phyloP scores from a whole-genome alignment of 2,329 filamentous ascomycete species.

The Colletotrichum navitas region DNA sequence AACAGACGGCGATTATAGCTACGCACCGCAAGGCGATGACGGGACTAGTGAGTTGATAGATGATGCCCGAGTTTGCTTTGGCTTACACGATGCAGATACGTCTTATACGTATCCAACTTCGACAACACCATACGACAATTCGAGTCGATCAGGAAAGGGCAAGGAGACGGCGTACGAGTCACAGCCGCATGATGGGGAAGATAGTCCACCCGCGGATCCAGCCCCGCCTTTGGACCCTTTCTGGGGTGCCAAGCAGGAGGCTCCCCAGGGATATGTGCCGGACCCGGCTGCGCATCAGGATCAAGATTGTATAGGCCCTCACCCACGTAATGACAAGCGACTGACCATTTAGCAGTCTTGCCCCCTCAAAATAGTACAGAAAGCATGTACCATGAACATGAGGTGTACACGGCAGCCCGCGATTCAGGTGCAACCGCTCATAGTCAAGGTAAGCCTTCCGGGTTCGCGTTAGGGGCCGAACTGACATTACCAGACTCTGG shows the following conservation, averaged over 20 bases:
- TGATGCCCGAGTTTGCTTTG: neutral
- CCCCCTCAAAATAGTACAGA: conserved; percentile 2
- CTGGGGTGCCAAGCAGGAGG: conserved; percentile 22
- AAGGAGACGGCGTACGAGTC: conserved; percentile 19
- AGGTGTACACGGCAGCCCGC: neutral
- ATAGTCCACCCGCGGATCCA: neutral
- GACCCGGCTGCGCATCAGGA: conserved; percentile 11
- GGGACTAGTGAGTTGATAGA: conserved; percentile 7
- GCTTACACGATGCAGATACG: conserved; percentile 16
- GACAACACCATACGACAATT: conserved; percentile 11
- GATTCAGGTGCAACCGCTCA: neutral
- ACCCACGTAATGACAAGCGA: neutral
- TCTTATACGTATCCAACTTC: conserved; percentile 12
- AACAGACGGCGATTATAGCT: conserved; percentile 23
- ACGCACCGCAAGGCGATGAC: neutral
- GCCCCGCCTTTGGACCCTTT: conserved; percentile 30
- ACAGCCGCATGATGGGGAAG: conserved; percentile 20
- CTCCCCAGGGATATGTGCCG: neutral
- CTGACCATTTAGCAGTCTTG: neutral
- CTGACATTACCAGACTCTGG: conserved; percentile 21
- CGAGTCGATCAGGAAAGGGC: conserved; percentile 28
- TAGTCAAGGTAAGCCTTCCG: conserved; percentile 7
- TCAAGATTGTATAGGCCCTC: conserved; percentile 3
- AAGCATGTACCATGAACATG: conserved; percentile 5
- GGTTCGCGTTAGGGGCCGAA: neutral